Conservation (phyloP, 768 basidiomycete species). For the Aureoboletus auriporus region DNA sequence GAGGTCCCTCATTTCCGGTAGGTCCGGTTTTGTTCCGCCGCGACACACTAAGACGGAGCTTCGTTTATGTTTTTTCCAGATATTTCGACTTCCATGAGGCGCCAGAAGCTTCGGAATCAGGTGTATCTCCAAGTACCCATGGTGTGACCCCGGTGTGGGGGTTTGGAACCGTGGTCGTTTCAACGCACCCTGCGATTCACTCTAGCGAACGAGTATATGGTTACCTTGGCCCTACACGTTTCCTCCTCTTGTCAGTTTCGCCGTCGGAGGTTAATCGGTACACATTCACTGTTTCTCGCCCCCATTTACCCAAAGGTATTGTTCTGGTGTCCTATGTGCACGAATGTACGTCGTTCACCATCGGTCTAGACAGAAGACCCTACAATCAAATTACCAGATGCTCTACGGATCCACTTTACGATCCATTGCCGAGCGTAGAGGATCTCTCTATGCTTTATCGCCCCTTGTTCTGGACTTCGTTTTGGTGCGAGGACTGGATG, state of each 20-base stretch:
- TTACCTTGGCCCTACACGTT: constrained; percentile 53
- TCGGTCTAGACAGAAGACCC: constrained; percentile 54
- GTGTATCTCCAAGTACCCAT: constrained; percentile 45
- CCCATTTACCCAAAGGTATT: constrained; percentile 57
- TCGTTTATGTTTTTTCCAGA: constrained; percentile 34
- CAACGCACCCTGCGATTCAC: constrained; percentile 44
- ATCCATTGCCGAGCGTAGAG: constrained; percentile 42
- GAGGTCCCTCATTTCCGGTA: constrained; percentile 40
- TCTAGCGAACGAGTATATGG: constrained; percentile 63
- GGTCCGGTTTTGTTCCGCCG: not conserved
- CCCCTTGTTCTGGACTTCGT: constrained; percentile 72
- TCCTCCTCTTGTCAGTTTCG: constrained; percentile 51
- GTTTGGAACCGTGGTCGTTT: constrained; percentile 54
- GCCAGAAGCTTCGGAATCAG: constrained; percentile 33
- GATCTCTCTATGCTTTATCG: constrained; percentile 70
- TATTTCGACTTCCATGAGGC: constrained; percentile 65
- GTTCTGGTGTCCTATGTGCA: not conserved
- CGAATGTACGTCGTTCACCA: not conserved
- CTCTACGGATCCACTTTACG: constrained; percentile 50
- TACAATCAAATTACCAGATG: constrained; percentile 69
- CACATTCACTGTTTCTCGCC: constrained; percentile 55
- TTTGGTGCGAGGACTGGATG: constrained; percentile 74
- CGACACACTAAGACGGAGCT: not conserved
- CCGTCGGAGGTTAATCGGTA: constrained; percentile 47
- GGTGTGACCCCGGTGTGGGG: constrained; percentile 73